These are phyloP conservation scores for Talaromyces albobiverticillius DNA, from an alignment of 2,329 filamentous ascomycete genomes.

Conservation along the genomic window DNA sequence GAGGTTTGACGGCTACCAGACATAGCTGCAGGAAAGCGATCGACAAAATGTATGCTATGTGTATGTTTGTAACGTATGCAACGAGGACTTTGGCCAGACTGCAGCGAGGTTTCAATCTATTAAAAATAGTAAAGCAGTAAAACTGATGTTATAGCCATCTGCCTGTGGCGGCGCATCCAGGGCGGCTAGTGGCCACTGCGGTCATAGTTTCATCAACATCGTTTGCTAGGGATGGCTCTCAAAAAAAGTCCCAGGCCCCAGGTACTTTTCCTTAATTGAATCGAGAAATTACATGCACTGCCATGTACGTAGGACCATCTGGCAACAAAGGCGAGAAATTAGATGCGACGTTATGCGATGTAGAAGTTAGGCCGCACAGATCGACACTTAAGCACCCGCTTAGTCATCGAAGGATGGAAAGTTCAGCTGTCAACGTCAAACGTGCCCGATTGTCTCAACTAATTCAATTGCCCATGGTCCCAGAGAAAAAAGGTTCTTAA, in stretches of 20 bases:
- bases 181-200: constrained; percentile 3
- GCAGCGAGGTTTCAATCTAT: background rate
- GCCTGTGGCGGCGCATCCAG: background rate
- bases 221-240: background rate
- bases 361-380: background rate
- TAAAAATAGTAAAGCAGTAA: background rate
- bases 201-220: constrained; percentile 13
- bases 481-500: too few relatives aligned
- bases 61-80: background rate
- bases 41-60: background rate
- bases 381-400: too few relatives aligned
- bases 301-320: too few relatives aligned
- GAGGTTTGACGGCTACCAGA: constrained; percentile 4
- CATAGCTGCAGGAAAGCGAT: constrained; percentile 1
- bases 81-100: background rate
- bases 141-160: background rate
- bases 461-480: too few relatives aligned
- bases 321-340: too few relatives aligned
- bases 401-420: constrained; percentile 3
- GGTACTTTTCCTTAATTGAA: too few relatives aligned
- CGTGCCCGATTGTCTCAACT: background rate
- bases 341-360: too few relatives aligned
- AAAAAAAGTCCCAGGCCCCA: too few relatives aligned
- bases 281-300: too few relatives aligned
- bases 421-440: constrained; percentile 1